A percentile compares a stretch with the other conserved stretches of the same genome.
Conservation (phyloP, 2,329 filamentous ascomycete species). For the Arthrobotrys musiformis region DNA sequence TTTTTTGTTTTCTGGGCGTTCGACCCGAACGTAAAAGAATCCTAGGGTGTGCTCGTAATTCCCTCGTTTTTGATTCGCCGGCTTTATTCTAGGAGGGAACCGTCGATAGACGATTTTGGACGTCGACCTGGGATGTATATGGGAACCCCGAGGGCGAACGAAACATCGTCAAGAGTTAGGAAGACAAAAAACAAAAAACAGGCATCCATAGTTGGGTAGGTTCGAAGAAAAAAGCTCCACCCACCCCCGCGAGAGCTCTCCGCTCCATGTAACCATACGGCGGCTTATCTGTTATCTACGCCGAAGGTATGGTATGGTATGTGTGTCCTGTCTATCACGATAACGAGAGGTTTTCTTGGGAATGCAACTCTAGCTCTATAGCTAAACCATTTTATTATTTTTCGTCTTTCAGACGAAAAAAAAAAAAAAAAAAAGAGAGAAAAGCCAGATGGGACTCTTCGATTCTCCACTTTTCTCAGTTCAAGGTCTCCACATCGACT, state of each 20-base stretch:
- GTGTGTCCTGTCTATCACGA: slow-evolving; percentile 10
- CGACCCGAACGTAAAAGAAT: slow-evolving; percentile 8
- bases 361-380: too few relatives aligned
- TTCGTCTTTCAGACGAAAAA: neutral
- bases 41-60: slow-evolving; percentile 1
- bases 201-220: slow-evolving; percentile 14
- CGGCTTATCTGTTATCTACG: slow-evolving; percentile 37
- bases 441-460: neutral
- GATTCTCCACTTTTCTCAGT: slow-evolving; percentile 16
- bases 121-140: neutral
- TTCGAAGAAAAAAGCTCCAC: slow-evolving; percentile 9
- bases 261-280: slow-evolving; percentile 19
- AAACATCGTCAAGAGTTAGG: neutral
- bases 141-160: too few relatives aligned
- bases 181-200: slow-evolving; percentile 7
- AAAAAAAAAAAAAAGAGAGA: neutral
- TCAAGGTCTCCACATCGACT: slow-evolving; percentile 7
- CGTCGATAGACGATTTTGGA: slow-evolving; percentile 9
- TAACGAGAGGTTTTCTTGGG: slow-evolving; percentile 8
- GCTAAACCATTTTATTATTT: neutral
- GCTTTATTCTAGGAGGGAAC: neutral
- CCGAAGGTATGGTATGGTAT: neutral
- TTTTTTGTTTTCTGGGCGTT: neutral
- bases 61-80: neutral
- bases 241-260: slow-evolving; percentile 43